Evolutionary conservation across 2,329 filamentous ascomycete species (phyloP).

Genomic region (Trichoderma sp.): DNA sequence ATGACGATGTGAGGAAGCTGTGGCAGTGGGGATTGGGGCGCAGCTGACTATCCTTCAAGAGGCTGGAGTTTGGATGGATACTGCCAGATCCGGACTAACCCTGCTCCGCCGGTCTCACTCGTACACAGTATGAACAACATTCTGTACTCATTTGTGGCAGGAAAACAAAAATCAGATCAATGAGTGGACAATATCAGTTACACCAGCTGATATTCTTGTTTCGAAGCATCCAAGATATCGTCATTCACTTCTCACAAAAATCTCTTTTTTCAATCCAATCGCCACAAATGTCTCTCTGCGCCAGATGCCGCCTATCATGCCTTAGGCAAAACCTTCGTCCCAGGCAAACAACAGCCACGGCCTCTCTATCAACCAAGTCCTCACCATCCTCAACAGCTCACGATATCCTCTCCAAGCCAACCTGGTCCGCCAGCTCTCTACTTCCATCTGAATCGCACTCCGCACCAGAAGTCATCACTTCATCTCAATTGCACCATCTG

Average conservation of each 20-base stretch:
- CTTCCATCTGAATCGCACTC: constrained; percentile 41
- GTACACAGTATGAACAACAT: neutral
- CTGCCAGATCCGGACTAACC: constrained; percentile 10
- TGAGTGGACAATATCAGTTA: neutral
- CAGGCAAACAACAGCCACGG: constrained; percentile 16
- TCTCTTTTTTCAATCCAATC: neutral
- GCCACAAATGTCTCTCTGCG: constrained; percentile 33
- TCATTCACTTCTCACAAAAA: neutral
- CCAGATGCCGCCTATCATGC: constrained; percentile 30
- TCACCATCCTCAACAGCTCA: constrained; percentile 27
- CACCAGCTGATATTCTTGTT: neutral
- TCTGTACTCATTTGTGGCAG: neutral
- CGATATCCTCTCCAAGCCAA: constrained; percentile 65
- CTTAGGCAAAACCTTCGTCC: constrained; percentile 26
- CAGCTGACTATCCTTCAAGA: neutral
- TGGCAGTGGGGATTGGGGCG: constrained; percentile 18
- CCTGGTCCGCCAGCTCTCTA: constrained; percentile 80
- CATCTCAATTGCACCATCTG: constrained; percentile 73
- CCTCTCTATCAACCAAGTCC: constrained; percentile 23
- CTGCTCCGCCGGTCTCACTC: neutral
- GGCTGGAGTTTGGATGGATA: neutral
- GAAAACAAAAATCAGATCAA: neutral
- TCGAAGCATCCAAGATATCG: neutral
- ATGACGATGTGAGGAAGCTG: constrained; percentile 18
- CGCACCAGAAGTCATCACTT: constrained; percentile 51